Evolutionary conservation across 1,284 basidiomycete genomes (phyloP), one percentile per base, ranked within the genome.

Genomic region (Leccinum subspadiceum): DNA sequence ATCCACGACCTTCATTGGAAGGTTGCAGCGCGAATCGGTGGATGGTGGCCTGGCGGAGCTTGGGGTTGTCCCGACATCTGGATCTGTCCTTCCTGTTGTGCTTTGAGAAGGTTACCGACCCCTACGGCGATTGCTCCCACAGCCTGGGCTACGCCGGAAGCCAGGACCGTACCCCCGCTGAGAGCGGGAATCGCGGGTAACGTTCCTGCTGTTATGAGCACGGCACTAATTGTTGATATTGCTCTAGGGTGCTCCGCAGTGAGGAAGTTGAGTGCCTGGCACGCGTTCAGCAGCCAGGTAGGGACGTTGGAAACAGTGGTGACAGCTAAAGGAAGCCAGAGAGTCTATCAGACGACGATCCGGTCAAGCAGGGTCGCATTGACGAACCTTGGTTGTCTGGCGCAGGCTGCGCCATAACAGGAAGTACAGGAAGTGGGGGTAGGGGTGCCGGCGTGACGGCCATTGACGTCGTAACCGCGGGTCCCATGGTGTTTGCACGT

Each of bases 41-140:
- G 61, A 31, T 63, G 73, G 37, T 72, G 66, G 17, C 68, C 64
- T 0, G 53, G 33, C 15, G 69, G 60, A n/a, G 65, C 63, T 52
- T 63, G 63, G 0, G 57, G 0, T 53, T 72, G 69, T 33, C 65
- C 72, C 10, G 72, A 73, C 24, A 70, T 33, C 53, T 73, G 65
- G 13, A 73, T 17, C 17, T 75, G 75, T 13, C 74, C 74, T 52
- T 79, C 76, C 26, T 79, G 75, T 41, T 77, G 69, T 4, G 77
- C 73, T 63, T 79, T 81, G 48, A 84, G 73, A 70, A 78, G 71
- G 31, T 77, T 82, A 0, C 88, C 88, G 31, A 90, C 75, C 4
- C 87, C 89, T 2, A 91, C 81, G 1, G 87, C 89, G 57, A 91
- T 84, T 1, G 87, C 87, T 9, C 89, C 89, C 20, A 88, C 83